These are phyloP conservation scores for Leishmania braziliensis DNA, from an alignment of 208 protist species.

Conservation along the genomic window DNA sequence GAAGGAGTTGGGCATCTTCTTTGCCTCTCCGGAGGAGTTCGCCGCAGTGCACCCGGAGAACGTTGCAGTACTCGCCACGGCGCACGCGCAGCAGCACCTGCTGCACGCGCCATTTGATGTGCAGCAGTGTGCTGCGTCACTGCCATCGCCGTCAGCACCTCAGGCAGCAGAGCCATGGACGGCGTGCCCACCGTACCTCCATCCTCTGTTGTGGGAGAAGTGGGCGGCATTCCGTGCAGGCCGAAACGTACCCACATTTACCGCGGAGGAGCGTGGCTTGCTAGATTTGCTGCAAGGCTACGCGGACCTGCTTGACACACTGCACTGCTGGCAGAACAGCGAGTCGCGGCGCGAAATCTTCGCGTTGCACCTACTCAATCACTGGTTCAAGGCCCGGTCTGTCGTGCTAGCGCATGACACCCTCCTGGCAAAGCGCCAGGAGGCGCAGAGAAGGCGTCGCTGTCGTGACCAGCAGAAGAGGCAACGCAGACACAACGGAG, in stretches of 20 bases:
- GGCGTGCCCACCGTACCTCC: slow-evolving; percentile 55
- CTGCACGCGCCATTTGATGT: slow-evolving; percentile 65
- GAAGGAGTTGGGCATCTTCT: slow-evolving; percentile 40
- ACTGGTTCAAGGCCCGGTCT: slow-evolving; percentile 86
- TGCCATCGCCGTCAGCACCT: neutral
- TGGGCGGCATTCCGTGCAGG: slow-evolving; percentile 58
- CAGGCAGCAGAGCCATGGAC: slow-evolving; percentile 7
- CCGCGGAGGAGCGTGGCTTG: slow-evolving; percentile 69
- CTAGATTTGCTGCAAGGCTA: slow-evolving; percentile 80
- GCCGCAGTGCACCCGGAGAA: slow-evolving; percentile 42
- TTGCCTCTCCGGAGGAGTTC: slow-evolving; percentile 50
- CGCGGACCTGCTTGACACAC: slow-evolving; percentile 75
- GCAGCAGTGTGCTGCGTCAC: neutral
- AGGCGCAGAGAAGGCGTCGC: slow-evolving; percentile 6
- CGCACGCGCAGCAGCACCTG: slow-evolving; percentile 43
- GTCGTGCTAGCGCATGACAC: slow-evolving; percentile 77
- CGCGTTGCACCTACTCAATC: slow-evolving; percentile 76
- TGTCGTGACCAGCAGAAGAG: slow-evolving; percentile 9
- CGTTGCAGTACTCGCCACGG: slow-evolving; percentile 56
- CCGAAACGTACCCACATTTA: slow-evolving; percentile 40
- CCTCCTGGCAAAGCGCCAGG: slow-evolving; percentile 42
- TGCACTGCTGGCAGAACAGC: slow-evolving; percentile 76
- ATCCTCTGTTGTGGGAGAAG: slow-evolving; percentile 70
- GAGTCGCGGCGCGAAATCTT: slow-evolving; percentile 72
- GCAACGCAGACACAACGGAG: slow-evolving; percentile 1